Evolutionary conservation across 768 basidiomycete species (phyloP).

Genomic region (Mycena rosella): DNA sequence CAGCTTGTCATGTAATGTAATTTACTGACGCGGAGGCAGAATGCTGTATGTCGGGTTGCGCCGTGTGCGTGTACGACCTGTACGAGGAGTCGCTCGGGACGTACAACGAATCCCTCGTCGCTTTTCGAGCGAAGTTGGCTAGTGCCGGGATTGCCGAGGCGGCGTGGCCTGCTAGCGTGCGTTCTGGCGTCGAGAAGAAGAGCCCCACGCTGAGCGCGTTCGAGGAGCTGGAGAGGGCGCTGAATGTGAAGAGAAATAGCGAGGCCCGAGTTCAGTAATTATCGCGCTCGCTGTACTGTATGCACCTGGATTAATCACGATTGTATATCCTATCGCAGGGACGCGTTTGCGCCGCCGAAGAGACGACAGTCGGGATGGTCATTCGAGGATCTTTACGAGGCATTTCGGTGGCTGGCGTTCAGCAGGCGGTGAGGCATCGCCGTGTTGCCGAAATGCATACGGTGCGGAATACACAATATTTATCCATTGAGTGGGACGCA

Average conservation of each 20-base stretch:
- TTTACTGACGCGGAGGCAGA: conserved; percentile 57
- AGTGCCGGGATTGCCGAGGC: conserved; percentile 62
- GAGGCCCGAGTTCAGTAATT: not conserved
- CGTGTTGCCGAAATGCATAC: no score
- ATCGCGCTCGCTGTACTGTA: not conserved
- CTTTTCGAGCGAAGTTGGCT: conserved; percentile 64
- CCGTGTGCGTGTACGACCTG: conserved; percentile 91
- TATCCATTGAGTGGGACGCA: no score
- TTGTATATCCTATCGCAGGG: not conserved
- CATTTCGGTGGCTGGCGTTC: conserved; percentile 50
- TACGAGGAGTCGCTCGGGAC: conserved; percentile 79
- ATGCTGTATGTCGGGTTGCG: conserved; percentile 96
- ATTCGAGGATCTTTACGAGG: conserved; percentile 51
- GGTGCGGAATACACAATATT: no score
- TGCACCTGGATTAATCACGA: not conserved
- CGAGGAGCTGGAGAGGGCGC: conserved; percentile 73
- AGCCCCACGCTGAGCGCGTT: conserved; percentile 68
- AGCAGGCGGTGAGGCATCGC: conserved; percentile 23
- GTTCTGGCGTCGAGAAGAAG: conserved; percentile 38
- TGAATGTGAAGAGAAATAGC: conserved; percentile 57
- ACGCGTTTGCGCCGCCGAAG: not conserved
- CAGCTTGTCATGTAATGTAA: not conserved
- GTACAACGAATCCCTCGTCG: conserved; percentile 68
- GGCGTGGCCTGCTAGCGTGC: conserved; percentile 76
- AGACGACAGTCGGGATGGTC: conserved; percentile 5